A percentile compares a stretch with the other conserved stretches of the same genome.
Evolutionary conservation across 306 rosid species (phyloP).

Genomic region (Cucumis cinereus): DNA sequence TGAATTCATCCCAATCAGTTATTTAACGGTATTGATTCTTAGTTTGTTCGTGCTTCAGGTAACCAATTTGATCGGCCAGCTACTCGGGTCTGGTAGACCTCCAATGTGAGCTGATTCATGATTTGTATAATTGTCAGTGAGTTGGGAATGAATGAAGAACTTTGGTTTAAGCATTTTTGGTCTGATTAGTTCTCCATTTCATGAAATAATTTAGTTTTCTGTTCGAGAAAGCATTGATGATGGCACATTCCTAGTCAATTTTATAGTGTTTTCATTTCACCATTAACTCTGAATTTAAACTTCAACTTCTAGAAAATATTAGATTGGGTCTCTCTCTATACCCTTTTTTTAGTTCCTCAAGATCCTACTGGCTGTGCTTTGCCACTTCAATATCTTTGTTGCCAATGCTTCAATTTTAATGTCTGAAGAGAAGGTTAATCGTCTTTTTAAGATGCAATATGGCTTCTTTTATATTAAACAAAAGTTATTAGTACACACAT

Average conservation of each 20-base stretch:
- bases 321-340: not conserved
- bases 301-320: not conserved
- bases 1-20: not conserved
- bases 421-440: not conserved
- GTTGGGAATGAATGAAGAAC: not conserved
- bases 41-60: conserved; percentile 7
- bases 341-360: not conserved
- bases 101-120: not conserved
- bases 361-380: not conserved
- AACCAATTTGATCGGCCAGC: conserved; percentile 14
- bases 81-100: conserved; percentile 12
- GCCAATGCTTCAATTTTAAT: not conserved
- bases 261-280: not conserved
- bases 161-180: not conserved
- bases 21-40: not conserved
- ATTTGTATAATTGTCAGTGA: not conserved
- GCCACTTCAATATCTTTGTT: not conserved
- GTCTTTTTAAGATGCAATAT: too few species aligned
- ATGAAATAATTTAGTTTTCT: not conserved
- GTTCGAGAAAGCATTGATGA: not conserved
- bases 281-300: not conserved
- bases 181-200: not conserved
- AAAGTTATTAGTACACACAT: not conserved
- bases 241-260: not conserved
- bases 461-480: too few species aligned